phyloP scores from a whole-genome alignment of 148 eudicot species.

The Vaccinium darrowii region DNA sequence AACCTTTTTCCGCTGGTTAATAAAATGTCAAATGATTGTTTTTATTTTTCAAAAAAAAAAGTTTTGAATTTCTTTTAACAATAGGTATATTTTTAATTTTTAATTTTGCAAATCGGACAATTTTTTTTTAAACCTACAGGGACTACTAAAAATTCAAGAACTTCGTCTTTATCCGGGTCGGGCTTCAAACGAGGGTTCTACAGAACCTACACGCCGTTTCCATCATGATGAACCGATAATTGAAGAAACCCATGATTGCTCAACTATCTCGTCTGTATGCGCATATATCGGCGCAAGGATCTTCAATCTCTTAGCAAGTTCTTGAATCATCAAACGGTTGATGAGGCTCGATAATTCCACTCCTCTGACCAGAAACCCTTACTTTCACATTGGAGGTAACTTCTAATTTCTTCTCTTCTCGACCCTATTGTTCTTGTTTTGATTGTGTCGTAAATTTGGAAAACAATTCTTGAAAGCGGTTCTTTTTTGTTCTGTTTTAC shows the following conservation, averaged over 20 bases:
- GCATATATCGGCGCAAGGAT: not conserved
- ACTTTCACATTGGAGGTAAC: slow-evolving; percentile 16
- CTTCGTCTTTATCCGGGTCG: not conserved
- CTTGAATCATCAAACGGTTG: slow-evolving; percentile 1
- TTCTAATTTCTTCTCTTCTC: not conserved
- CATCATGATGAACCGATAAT: not conserved
- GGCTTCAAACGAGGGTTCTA: not conserved
- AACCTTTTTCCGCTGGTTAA: too few species aligned
- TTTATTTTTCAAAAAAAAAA: too few species aligned
- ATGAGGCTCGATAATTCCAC: not conserved
- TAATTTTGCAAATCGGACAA: too few species aligned
- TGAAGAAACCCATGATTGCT: not conserved
- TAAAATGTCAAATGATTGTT: too few species aligned
- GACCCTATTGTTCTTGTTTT: not conserved
- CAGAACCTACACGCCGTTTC: not conserved
- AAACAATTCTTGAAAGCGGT: not conserved
- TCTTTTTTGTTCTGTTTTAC: not conserved
- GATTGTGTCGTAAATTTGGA: not conserved
- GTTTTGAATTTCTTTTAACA: too few species aligned
- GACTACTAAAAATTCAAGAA: too few species aligned
- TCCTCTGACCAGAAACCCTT: not conserved
- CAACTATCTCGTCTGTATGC: not conserved
- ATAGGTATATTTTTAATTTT: too few species aligned
- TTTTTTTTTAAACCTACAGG: too few species aligned
- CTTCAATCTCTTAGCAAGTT: not conserved